phyloP scores from a whole-genome alignment of 2,329 filamentous ascomycete species.

The Ascochyta rabiei region DNA sequence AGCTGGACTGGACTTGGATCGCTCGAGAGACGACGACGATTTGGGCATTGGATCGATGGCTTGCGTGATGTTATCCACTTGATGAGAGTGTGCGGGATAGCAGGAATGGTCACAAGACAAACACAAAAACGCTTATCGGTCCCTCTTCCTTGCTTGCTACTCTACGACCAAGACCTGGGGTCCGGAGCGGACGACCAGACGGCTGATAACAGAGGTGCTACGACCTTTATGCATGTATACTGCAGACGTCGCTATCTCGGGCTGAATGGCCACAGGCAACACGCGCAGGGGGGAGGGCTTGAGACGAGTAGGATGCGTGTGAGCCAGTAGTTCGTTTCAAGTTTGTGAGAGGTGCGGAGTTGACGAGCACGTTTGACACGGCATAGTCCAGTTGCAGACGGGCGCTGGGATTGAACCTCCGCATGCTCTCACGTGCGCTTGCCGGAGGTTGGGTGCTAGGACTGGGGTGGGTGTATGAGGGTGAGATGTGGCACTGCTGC shows the following conservation, averaged over 20 bases:
- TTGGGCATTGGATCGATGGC: conserved; percentile 13
- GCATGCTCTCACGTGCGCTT: conserved; percentile 7
- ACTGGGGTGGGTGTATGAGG: conserved; percentile 6
- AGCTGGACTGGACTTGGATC: conserved; percentile 4
- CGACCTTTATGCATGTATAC: conserved; percentile 10
- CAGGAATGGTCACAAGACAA: conserved; percentile 11
- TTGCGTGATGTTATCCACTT: conserved; percentile 10
- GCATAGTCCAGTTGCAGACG: conserved; percentile 2
- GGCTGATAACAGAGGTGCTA: conserved; percentile 11
- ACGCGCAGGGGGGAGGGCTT: conserved; percentile 2
- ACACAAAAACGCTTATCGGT: conserved; percentile 12
- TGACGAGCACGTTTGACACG: conserved; percentile 3
- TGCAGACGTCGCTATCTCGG: background rate
- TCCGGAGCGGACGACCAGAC: conserved; percentile 5
- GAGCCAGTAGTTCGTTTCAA: conserved; percentile 20
- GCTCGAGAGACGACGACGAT: conserved; percentile 7
- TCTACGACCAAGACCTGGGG: conserved; percentile 1
- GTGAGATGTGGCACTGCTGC: background rate
- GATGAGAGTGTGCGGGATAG: conserved; percentile 15
- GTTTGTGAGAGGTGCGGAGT: conserved; percentile 19
- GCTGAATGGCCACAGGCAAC: conserved; percentile 5
- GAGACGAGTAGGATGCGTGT: conserved; percentile 18
- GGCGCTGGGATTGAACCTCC: background rate
- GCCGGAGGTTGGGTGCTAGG: background rate
- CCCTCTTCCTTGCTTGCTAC: conserved; percentile 11